Evolutionary conservation across 495 filamentous ascomycete species (phyloP), one percentile per base, ranked within the genome.

Genomic region (Choiromyces venosus): DNA sequence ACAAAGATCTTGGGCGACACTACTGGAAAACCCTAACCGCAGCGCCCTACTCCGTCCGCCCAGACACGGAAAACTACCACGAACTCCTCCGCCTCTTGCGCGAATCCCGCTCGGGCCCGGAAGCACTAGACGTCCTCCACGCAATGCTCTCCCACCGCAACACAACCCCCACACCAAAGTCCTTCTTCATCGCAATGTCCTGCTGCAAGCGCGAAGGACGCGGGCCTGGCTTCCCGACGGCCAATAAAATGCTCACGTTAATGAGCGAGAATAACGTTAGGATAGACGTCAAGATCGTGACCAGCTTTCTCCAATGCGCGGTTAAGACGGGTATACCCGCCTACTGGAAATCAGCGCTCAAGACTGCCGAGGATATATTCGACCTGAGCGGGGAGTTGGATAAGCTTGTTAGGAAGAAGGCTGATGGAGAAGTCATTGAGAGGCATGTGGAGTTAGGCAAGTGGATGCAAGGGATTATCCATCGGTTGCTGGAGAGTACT

Each of bases 131-230:
- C 18, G 42, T 29, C 5, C n/a, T 68, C 29, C 18, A 35, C 14
- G 37, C 35, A 6, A 39, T 33, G 25, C 19, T 56, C 9, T 33
- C 52, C 52, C 25, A 12, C 25, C 25, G n/a, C 12, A 14, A 33
- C 25, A 33, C 52, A 33, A 33, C 35, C 12, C 67, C 67, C 2
- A 68, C 42, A 18, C 29, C 14, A 7, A 68, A 68, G 36, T 39
- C 67, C 7, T 68, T 68, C 67, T 39, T 33, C 67, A 68, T 68
- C 42, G 76, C 76, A 1, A 71, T 78, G 25, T 78, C 76, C 5
- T 70, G 69, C 42, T 78, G 76, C 33, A 78, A 78, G n/a, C 76
- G 76, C 40, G 19, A 66, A 12, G 71, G 76, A 2, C 76, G 76
- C 36, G 71, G 76, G 16, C 33, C 35, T 14, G 42, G 38, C 29